These are phyloP conservation scores for Morella rubra DNA, from an alignment of 306 rosid species.

Conservation along the genomic window DNA sequence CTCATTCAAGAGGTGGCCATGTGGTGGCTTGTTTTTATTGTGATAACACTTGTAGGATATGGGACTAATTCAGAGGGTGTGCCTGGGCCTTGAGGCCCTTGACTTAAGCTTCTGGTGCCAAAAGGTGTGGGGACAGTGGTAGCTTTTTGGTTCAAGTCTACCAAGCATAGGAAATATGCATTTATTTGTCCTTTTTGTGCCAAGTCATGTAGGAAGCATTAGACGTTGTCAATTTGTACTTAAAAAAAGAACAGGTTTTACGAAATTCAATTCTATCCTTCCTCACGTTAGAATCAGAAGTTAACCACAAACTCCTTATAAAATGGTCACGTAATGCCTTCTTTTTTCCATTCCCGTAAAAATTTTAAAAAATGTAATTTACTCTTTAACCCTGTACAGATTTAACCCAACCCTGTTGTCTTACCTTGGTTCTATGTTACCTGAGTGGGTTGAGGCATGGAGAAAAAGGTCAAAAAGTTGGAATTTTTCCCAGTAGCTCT, in stretches of 20 bases:
- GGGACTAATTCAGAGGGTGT: constrained; percentile 17
- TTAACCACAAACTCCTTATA: neutral
- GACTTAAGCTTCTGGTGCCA: neutral
- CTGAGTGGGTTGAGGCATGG: too few relatives aligned
- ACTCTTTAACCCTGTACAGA: neutral
- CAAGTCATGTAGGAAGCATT: neutral
- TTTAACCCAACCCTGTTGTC: neutral
- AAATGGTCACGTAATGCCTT: neutral
- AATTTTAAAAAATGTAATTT: neutral
- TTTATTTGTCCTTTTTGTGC: neutral
- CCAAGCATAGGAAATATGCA: neutral
- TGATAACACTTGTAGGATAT: constrained; percentile 7
- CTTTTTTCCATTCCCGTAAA: neutral
- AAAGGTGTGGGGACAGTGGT: neutral
- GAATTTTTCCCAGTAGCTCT: too few relatives aligned
- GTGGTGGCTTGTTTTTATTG: constrained; percentile 15
- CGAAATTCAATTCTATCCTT: neutral
- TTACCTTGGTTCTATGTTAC: too few relatives aligned
- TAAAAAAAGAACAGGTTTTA: neutral
- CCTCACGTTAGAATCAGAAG: neutral
- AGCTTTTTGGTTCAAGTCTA: constrained; percentile 1
- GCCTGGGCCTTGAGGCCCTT: constrained; percentile 10
- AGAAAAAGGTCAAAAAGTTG: too few relatives aligned
- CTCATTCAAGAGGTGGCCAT: neutral
- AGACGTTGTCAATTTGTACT: neutral